These are phyloP conservation scores for Epichloe hybrida DNA, from an alignment of 2,329 filamentous ascomycete species.

Conservation along the genomic window DNA sequence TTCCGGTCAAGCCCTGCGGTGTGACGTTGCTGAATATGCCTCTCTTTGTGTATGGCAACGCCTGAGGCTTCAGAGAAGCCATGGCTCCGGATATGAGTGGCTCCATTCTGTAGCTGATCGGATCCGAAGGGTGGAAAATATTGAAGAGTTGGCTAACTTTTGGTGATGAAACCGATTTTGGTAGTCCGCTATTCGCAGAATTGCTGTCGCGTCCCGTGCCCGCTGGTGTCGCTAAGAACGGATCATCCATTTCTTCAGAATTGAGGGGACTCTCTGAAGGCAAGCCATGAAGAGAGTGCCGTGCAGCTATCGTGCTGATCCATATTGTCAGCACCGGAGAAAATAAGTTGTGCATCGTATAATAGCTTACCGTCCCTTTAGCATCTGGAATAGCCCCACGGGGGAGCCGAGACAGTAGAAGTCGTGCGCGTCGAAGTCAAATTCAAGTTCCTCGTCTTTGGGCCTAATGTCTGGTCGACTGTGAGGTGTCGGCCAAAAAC, in stretches of 20 bases:
- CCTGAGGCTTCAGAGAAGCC: constrained; percentile 75
- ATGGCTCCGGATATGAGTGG: constrained; percentile 82
- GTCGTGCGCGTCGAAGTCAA: constrained; percentile 78
- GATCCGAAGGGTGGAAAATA: constrained; percentile 91
- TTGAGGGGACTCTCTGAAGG: constrained; percentile 40
- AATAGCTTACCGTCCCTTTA: constrained; percentile 53
- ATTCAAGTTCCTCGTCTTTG: constrained; percentile 25
- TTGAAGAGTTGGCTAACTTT: constrained; percentile 83
- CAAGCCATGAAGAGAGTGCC: constrained; percentile 29
- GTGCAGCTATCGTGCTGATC: constrained; percentile 44
- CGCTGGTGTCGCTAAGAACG: constrained; percentile 34
- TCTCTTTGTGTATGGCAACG: constrained; percentile 81
- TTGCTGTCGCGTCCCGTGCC: constrained; percentile 22
- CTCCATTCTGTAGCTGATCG: constrained; percentile 84
- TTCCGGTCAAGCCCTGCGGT: constrained; percentile 69
- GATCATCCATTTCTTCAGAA: constrained; percentile 44
- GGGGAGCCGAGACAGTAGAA: constrained; percentile 83
- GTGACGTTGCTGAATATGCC: constrained; percentile 69
- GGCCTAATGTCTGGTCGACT: constrained; percentile 14
- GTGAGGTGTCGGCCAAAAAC: constrained; percentile 28
- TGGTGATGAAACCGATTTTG: constrained; percentile 60
- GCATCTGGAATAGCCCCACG: constrained; percentile 86
- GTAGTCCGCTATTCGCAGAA: constrained; percentile 37
- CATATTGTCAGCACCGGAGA: not conserved
- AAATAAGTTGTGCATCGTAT: not conserved